phyloP scores from a whole-genome alignment of 805 yeast genomes.

The Candida ascalaphidarum region DNA sequence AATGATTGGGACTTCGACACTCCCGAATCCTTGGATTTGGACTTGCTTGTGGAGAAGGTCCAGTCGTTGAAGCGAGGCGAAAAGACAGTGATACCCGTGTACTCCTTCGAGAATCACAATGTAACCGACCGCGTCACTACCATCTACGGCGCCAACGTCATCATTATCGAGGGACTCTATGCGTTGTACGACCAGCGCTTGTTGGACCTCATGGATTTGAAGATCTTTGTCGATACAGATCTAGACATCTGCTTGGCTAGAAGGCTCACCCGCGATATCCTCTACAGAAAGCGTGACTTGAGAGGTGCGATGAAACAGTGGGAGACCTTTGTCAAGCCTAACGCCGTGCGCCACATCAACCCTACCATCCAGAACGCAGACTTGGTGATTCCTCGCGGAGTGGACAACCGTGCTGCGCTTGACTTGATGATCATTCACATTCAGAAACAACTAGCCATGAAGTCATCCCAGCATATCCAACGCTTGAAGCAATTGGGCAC shows the following conservation, averaged over 20 bases:
- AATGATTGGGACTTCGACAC: slow-evolving; percentile 80
- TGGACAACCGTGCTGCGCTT: slow-evolving; percentile 76
- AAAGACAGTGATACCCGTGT: slow-evolving; percentile 33
- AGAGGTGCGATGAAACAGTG: slow-evolving; percentile 81
- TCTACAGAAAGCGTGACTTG: slow-evolving; percentile 79
- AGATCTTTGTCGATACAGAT: slow-evolving; percentile 89
- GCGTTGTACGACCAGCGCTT: slow-evolving; percentile 68
- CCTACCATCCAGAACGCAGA: slow-evolving; percentile 80
- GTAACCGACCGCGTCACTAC: slow-evolving; percentile 57
- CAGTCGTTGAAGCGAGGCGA: slow-evolving; percentile 60
- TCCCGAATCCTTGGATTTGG: slow-evolving; percentile 80
- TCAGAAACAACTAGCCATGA: slow-evolving; percentile 55
- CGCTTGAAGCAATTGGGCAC: slow-evolving; percentile 53
- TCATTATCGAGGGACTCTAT: slow-evolving; percentile 86
- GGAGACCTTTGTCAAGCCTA: slow-evolving; percentile 88
- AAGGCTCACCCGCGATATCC: slow-evolving; percentile 77
- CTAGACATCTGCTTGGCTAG: slow-evolving; percentile 88
- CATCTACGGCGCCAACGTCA: slow-evolving; percentile 89
- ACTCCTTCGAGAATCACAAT: slow-evolving; percentile 66
- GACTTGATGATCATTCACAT: slow-evolving; percentile 74
- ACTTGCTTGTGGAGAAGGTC: slow-evolving; percentile 57
- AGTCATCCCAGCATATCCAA: slow-evolving; percentile 60
- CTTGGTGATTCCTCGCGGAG: slow-evolving; percentile 83
- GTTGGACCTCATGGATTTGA: slow-evolving; percentile 71
- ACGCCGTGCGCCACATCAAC: slow-evolving; percentile 64